Evolutionary conservation across 2,329 filamentous ascomycete genomes (phyloP).

Genomic region (Davidsoniella virescens): DNA sequence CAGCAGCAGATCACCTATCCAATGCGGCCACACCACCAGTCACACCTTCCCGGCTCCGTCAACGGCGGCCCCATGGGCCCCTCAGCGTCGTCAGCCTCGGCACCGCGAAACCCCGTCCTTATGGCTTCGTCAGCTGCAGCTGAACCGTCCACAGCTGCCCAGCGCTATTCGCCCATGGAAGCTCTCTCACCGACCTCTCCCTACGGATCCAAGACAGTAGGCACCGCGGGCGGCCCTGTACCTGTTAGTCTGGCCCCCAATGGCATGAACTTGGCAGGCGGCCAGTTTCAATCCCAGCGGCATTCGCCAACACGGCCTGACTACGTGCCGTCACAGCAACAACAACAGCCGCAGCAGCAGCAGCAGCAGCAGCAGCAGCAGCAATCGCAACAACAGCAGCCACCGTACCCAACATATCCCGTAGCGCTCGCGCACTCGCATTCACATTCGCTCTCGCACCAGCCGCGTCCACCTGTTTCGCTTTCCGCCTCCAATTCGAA

Average conservation of each 20-base stretch:
- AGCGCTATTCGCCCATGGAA: constrained; percentile 95
- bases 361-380: constrained; percentile 9
- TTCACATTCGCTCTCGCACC: constrained; percentile 26
- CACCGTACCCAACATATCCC: constrained; percentile 1
- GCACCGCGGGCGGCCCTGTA: constrained; percentile 53
- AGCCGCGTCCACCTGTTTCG: constrained; percentile 59
- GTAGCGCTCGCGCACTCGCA: constrained; percentile 2
- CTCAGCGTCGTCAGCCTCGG: constrained; percentile 42
- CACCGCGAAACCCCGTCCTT: constrained; percentile 28
- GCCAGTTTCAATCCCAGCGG: constrained; percentile 40
- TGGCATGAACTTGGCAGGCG: constrained; percentile 63
- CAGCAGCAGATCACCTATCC: constrained; percentile 79
- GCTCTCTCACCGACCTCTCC: constrained; percentile 64
- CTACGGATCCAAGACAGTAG: constrained; percentile 49
- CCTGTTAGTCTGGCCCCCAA: constrained; percentile 82
- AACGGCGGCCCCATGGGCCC: constrained; percentile 22
- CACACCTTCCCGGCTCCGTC: constrained; percentile 40
- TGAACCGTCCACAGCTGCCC: constrained; percentile 66
- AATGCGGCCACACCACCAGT: constrained; percentile 61
- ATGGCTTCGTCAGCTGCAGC: constrained; percentile 18
- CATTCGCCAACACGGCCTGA: constrained; percentile 65
- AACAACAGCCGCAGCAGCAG: constrained; percentile 10
- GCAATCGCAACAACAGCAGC: constrained; percentile 4
- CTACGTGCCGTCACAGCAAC: constrained; percentile 29
- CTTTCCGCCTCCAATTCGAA: constrained; percentile 41